Percentiles rank a stretch among this genome's conserved stretches.
These are phyloP conservation scores for Zygotorulaspora mrakii DNA, from an alignment of 1,139 yeast species.

Conservation along the genomic window DNA sequence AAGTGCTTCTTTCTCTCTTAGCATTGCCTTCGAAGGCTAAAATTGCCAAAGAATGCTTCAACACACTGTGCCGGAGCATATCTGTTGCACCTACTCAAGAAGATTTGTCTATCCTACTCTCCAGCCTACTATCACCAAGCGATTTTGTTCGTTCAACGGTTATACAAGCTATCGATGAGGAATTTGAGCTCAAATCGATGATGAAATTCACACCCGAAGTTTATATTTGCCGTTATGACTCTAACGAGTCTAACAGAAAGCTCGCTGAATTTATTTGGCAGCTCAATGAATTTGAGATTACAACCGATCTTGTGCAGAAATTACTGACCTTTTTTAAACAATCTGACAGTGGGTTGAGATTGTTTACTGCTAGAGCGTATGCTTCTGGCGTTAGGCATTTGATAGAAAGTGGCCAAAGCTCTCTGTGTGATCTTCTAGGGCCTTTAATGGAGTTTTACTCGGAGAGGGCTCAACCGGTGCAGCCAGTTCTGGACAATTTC, in stretches of 20 bases:
- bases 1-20: constrained; percentile 62
- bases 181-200: constrained; percentile 66
- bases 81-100: constrained; percentile 52
- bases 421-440: constrained; percentile 41
- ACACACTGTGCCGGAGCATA: constrained; percentile 69
- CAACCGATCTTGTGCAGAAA: constrained; percentile 43
- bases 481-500: constrained; percentile 68
- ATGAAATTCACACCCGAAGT: constrained; percentile 60
- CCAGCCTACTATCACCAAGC: constrained; percentile 59
- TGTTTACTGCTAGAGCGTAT: constrained; percentile 62
- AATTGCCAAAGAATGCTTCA: constrained; percentile 75
- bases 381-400: constrained; percentile 46
- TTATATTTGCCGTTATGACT: constrained; percentile 77
- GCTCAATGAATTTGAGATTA: constrained; percentile 58
- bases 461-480: constrained; percentile 68
- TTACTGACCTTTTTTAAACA: constrained; percentile 52
- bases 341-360: constrained; percentile 59
- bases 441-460: constrained; percentile 53
- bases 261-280: constrained; percentile 82
- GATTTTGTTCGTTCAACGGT: constrained; percentile 72
- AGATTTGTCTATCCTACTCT: constrained; percentile 60
- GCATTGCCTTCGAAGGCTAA: constrained; percentile 74
- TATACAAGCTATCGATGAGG: constrained; percentile 81
- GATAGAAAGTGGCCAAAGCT: constrained; percentile 22
- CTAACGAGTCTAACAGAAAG: constrained; percentile 57